Evolutionary conservation across 768 basidiomycete genomes (phyloP).

Genomic region (Favolaschia claudopus): DNA sequence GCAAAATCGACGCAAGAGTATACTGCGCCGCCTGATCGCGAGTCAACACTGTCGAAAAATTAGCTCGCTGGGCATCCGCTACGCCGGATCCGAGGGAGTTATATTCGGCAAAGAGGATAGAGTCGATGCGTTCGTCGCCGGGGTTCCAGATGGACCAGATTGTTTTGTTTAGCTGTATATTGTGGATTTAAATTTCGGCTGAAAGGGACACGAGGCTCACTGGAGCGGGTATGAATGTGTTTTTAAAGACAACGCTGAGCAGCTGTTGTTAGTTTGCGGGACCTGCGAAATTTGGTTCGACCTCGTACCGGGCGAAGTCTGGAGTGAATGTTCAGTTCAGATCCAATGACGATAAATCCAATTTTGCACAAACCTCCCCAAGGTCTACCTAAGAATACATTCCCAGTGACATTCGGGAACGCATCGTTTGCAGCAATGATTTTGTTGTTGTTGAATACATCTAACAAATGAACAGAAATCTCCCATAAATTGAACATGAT

Average conservation of each 20-base stretch:
- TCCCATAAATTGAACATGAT: not conserved
- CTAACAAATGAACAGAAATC: constrained; percentile 15
- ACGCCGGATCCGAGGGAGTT: constrained; percentile 30
- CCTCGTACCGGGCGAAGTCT: constrained; percentile 19
- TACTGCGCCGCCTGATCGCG: constrained; percentile 22
- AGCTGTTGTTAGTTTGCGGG: not conserved
- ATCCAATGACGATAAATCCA: not conserved
- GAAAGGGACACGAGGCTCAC: not conserved
- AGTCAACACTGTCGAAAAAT: constrained; percentile 30
- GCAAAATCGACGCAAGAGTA: constrained; percentile 20
- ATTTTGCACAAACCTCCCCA: constrained; percentile 33
- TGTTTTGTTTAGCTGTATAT: constrained; percentile 25
- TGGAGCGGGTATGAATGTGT: constrained; percentile 28
- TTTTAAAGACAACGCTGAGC: constrained; percentile 35
- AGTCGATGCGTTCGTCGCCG: constrained; percentile 32
- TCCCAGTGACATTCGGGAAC: constrained; percentile 24
- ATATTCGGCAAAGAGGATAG: constrained; percentile 35
- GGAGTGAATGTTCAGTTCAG: not conserved
- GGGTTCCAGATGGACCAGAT: constrained; percentile 39
- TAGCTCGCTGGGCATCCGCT: constrained; percentile 13
- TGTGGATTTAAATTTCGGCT: not conserved
- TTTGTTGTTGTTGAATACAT: constrained; percentile 33
- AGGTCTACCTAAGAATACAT: constrained; percentile 36
- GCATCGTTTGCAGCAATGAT: constrained; percentile 30
- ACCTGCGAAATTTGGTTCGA: not conserved